Evolutionary conservation across 257 asterid species (phyloP).

Genomic region (Lantana camara): DNA sequence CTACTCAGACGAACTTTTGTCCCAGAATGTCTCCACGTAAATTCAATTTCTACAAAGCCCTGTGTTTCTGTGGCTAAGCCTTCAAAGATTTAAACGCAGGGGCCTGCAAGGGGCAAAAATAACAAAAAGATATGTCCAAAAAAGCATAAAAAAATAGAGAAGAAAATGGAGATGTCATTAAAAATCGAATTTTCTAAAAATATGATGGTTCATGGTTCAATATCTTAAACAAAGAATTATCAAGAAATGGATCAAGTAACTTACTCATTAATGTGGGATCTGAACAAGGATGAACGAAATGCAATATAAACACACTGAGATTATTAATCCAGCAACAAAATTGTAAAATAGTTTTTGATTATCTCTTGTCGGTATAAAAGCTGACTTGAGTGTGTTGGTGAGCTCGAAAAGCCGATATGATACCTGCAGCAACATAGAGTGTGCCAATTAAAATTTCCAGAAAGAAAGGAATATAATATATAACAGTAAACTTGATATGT

Average conservation of each 20-base stretch:
- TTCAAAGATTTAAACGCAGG: slow-evolving; percentile 15
- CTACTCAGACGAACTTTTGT: slow-evolving; percentile 25
- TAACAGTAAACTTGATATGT: slow-evolving; percentile 3
- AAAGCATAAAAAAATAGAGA: background rate
- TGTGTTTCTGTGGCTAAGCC: slow-evolving; percentile 1
- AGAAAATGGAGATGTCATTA: background rate
- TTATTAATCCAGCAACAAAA: slow-evolving; percentile 58
- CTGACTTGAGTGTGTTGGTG: slow-evolving; percentile 79
- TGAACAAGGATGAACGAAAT: slow-evolving; percentile 69
- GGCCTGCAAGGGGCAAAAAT: slow-evolving; percentile 19
- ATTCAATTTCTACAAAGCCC: slow-evolving; percentile 31
- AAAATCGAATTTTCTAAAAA: background rate
- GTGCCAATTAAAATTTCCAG: slow-evolving; percentile 6
- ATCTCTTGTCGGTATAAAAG: slow-evolving; percentile 82
- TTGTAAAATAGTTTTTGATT: slow-evolving; percentile 63
- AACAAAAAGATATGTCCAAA: too few relatives aligned
- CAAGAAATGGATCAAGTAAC: slow-evolving; percentile 29
- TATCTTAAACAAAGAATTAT: background rate
- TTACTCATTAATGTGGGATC: slow-evolving; percentile 65
- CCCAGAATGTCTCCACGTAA: slow-evolving; percentile 17
- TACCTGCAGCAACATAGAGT: slow-evolving; percentile 47
- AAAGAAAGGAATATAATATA: slow-evolving; percentile 4
- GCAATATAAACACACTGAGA: slow-evolving; percentile 60
- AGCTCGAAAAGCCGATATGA: slow-evolving; percentile 87
- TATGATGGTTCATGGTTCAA: background rate